A percentile compares a stretch with the other conserved stretches of the same genome.
phyloP scores from a whole-genome alignment of 2,329 filamentous ascomycete species.

The Curvularia eragrostidis region DNA sequence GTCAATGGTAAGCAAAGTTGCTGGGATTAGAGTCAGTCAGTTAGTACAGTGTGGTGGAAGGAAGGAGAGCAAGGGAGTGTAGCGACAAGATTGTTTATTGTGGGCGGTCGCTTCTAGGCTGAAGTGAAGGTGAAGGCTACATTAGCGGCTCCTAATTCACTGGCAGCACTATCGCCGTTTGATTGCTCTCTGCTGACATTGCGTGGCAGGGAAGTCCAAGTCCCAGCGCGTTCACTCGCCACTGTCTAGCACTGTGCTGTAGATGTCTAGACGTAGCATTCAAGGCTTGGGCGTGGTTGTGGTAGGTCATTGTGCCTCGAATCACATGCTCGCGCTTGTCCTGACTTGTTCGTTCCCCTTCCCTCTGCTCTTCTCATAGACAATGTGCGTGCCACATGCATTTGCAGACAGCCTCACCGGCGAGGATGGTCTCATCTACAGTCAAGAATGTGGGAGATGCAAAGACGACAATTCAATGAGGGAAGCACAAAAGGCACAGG shows the following conservation, averaged over 20 bases:
- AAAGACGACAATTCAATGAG: not conserved
- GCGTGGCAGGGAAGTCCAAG: not conserved
- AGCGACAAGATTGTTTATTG: conserved; percentile 7
- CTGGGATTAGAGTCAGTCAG: not conserved
- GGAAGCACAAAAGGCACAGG: not conserved
- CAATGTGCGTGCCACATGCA: not conserved
- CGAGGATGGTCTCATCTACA: not conserved
- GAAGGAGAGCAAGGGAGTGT: not conserved
- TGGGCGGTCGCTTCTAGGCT: conserved; percentile 1
- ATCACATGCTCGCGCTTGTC: too few relatives aligned
- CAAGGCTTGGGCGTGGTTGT: too few relatives aligned
- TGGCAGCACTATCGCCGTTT: not conserved
- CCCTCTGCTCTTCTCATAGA: not conserved
- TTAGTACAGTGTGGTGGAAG: not conserved
- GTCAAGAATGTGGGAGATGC: not conserved
- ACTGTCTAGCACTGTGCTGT: not conserved
- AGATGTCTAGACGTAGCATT: not conserved
- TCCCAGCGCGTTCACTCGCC: not conserved
- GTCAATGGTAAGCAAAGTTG: not conserved
- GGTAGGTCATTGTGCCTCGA: not conserved
- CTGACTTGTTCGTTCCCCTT: not conserved
- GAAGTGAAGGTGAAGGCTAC: conserved; percentile 9
- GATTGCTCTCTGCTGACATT: not conserved
- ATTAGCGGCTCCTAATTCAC: conserved; percentile 1
- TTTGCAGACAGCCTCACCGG: not conserved